phyloP scores from a whole-genome alignment of 2,329 filamentous ascomycete species.

The Pezicula radicicola region DNA sequence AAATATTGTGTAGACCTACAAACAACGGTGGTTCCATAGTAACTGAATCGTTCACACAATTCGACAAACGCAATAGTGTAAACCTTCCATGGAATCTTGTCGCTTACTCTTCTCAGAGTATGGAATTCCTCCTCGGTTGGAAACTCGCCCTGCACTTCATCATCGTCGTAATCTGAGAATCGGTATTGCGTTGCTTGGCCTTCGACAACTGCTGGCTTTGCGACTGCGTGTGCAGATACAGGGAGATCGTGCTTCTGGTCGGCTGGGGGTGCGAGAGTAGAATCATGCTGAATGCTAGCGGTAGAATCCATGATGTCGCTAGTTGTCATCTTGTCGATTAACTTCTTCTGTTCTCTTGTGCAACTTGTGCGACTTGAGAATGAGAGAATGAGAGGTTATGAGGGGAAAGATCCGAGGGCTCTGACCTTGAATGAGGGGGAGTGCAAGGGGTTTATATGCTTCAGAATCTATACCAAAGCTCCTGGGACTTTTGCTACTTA shows the following conservation, averaged over 20 bases:
- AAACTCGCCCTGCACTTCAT: background rate
- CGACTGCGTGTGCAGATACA: conserved; percentile 2
- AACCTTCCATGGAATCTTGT: conserved; percentile 21
- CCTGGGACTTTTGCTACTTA: too few relatives aligned
- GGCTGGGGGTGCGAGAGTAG: conserved; percentile 15
- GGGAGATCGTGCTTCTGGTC: conserved; percentile 18
- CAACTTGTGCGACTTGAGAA: background rate
- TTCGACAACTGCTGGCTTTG: conserved; percentile 43
- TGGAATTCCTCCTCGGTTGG: conserved; percentile 23
- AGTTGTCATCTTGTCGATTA: conserved; percentile 8
- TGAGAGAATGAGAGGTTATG: background rate
- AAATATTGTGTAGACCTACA: conserved; percentile 40
- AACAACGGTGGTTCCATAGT: conserved; percentile 62
- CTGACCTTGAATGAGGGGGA: too few relatives aligned
- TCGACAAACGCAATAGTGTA: conserved; percentile 60
- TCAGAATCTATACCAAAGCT: too few relatives aligned
- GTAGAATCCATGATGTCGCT: conserved; percentile 18
- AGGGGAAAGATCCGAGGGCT: too few relatives aligned
- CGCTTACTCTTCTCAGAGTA: conserved; percentile 21
- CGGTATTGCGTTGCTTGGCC: conserved; percentile 1
- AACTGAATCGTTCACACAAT: conserved; percentile 61
- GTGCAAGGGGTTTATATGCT: too few relatives aligned
- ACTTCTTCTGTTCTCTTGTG: background rate
- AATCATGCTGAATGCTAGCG: conserved; percentile 17
- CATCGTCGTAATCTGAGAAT: background rate